Evolutionary conservation across 2,329 filamentous ascomycete species (phyloP).

Genomic region (Fusarium tupiense): DNA sequence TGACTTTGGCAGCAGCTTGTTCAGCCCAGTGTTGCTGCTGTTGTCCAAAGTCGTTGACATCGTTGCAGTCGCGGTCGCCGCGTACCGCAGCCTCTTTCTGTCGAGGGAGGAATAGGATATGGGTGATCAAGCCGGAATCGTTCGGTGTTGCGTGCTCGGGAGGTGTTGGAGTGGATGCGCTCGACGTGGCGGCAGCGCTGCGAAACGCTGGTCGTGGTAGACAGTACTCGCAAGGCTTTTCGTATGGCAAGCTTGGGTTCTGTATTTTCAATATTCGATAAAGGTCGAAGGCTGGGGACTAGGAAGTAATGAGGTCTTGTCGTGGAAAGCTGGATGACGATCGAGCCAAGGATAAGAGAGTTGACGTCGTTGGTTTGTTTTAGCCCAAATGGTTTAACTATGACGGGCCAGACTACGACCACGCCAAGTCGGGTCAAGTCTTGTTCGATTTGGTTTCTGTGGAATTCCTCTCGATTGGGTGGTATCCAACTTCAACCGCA

Average conservation of each 20-base stretch:
- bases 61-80: not conserved
- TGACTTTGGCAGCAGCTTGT: slow-evolving; percentile 64
- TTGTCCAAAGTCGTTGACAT: slow-evolving; percentile 36
- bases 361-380: slow-evolving; percentile 40
- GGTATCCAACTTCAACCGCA: slow-evolving; percentile 17
- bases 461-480: slow-evolving; percentile 25
- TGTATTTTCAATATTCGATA: not conserved
- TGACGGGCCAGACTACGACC: slow-evolving; percentile 25
- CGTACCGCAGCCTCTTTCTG: not conserved
- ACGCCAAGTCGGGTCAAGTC: slow-evolving; percentile 29
- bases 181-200: slow-evolving; percentile 7
- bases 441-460: slow-evolving; percentile 28
- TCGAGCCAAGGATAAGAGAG: slow-evolving; percentile 21
- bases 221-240: not conserved
- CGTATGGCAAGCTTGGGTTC: not conserved
- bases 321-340: slow-evolving; percentile 6
- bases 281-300: not conserved
- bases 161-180: slow-evolving; percentile 27
- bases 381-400: slow-evolving; percentile 24
- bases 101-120: not conserved
- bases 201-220: slow-evolving; percentile 4
- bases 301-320: slow-evolving; percentile 15
- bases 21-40: slow-evolving; percentile 51
- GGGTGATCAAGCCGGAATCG: slow-evolving; percentile 1
- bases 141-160: slow-evolving; percentile 7